Evolutionary conservation across 2,329 filamentous ascomycete genomes (phyloP).

Genomic region (Fusarium nematophilum): DNA sequence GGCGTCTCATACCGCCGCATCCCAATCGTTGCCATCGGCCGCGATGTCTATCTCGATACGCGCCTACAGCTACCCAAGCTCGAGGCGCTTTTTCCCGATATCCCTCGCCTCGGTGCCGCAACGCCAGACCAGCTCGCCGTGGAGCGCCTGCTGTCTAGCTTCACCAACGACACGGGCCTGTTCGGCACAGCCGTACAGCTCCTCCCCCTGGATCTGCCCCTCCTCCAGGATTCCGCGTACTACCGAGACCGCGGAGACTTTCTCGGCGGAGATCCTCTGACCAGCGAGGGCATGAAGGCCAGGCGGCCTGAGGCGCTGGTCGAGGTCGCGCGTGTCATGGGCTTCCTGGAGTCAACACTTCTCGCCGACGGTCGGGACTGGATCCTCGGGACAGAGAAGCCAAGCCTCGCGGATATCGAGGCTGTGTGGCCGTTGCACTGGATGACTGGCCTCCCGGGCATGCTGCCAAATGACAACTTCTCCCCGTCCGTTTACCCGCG

Average conservation of each 20-base stretch:
- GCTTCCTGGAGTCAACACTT: slow-evolving; percentile 69
- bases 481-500: slow-evolving; percentile 65
- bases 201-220: slow-evolving; percentile 66
- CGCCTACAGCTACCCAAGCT: slow-evolving; percentile 75
- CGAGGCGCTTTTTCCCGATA: slow-evolving; percentile 64
- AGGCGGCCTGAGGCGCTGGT: slow-evolving; percentile 65
- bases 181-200: slow-evolving; percentile 65
- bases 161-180: slow-evolving; percentile 66
- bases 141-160: slow-evolving; percentile 66
- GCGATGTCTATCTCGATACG: slow-evolving; percentile 76
- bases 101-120: slow-evolving; percentile 51
- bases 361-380: slow-evolving; percentile 75
- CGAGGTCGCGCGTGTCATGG: slow-evolving; percentile 65
- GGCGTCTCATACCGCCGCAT: slow-evolving; percentile 77
- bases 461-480: slow-evolving; percentile 64
- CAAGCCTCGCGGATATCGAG: slow-evolving; percentile 75
- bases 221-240: slow-evolving; percentile 69
- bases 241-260: slow-evolving; percentile 65
- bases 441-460: slow-evolving; percentile 66
- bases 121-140: slow-evolving; percentile 57
- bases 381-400: slow-evolving; percentile 65
- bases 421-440: slow-evolving; percentile 76
- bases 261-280: slow-evolving; percentile 44
- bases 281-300: slow-evolving; percentile 39
- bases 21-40: slow-evolving; percentile 73